A percentile compares a stretch with the other conserved stretches of the same genome.
Evolutionary conservation across 148 eudicot genomes (phyloP).

Genomic region (Rhododendron molle): DNA sequence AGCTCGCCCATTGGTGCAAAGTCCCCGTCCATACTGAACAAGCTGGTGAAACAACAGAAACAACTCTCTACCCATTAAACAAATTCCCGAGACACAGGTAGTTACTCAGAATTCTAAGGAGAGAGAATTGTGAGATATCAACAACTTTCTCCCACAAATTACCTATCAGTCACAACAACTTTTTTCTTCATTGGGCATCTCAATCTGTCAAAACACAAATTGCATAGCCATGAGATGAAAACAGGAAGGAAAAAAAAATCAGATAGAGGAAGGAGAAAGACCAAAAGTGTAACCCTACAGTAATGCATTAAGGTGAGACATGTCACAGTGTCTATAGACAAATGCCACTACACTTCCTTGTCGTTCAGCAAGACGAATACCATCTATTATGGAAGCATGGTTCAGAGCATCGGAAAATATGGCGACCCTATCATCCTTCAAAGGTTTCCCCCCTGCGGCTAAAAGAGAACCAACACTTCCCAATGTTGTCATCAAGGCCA

Average conservation of each 20-base stretch:
- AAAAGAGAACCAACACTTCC: constrained; percentile 76
- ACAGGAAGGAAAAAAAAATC: background rate
- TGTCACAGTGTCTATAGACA: constrained; percentile 88
- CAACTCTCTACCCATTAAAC: background rate
- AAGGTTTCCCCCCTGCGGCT: constrained; percentile 45
- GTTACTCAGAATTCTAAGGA: background rate
- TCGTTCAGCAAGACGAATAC: constrained; percentile 90
- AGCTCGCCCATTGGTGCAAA: constrained; percentile 91
- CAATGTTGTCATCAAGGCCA: constrained; percentile 88
- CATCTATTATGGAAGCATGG: constrained; percentile 97
- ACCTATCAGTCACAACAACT: constrained; percentile 96
- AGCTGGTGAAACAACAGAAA: constrained; percentile 41
- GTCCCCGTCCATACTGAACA: constrained; percentile 99
- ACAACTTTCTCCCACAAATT: background rate
- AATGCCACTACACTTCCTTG: constrained; percentile 54
- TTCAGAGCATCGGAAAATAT: constrained; percentile 94
- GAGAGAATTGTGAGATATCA: background rate
- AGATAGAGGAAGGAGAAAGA: background rate
- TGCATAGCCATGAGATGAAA: background rate
- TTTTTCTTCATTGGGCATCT: constrained; percentile 61
- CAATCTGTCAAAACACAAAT: constrained; percentile 45
- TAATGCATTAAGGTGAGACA: constrained; percentile 75
- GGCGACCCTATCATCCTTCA: constrained; percentile 57
- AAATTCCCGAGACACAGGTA: background rate
- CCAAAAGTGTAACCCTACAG: constrained; percentile 44